phyloP scores from a whole-genome alignment of 139 green algal genomes.

The Volvox reticuliferus region DNA sequence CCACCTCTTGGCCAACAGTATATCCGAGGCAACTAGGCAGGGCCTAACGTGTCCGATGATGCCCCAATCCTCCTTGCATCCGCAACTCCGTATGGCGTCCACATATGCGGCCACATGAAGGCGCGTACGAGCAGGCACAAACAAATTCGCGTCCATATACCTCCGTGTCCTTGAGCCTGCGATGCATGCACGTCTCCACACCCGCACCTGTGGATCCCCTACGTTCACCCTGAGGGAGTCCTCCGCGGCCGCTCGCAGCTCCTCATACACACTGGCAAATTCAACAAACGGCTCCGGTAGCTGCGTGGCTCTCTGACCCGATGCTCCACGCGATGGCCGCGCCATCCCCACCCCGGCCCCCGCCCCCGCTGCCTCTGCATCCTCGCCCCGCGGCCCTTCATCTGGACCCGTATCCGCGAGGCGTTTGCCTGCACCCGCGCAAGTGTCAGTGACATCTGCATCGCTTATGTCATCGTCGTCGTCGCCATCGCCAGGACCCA shows the following conservation, averaged over 20 bases:
- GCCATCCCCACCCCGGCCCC: neutral
- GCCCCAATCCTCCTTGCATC: too few species aligned
- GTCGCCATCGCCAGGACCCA: neutral
- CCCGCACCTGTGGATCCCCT: conserved; percentile 5
- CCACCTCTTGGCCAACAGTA: too few species aligned
- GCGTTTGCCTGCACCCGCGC: too few species aligned
- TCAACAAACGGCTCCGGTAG: neutral
- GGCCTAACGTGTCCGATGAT: too few species aligned
- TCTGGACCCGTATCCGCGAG: too few species aligned
- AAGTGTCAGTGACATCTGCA: neutral
- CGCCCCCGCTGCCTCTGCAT: neutral
- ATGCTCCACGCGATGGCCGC: neutral
- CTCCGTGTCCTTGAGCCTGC: too few species aligned
- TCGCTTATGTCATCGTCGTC: neutral
- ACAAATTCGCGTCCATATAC: too few species aligned
- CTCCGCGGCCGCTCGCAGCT: conserved; percentile 18
- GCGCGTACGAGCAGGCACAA: too few species aligned
- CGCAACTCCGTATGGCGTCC: too few species aligned
- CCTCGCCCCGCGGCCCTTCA: too few species aligned
- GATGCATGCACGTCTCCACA: neutral
- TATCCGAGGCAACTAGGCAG: too few species aligned
- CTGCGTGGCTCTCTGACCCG: neutral
- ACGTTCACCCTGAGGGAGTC: neutral
- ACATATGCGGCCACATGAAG: too few species aligned
- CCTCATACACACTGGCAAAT: neutral